Evolutionary conservation across 139 green algal species (phyloP).

Genomic region (Auxenochlorella pyrenoidosa): DNA sequence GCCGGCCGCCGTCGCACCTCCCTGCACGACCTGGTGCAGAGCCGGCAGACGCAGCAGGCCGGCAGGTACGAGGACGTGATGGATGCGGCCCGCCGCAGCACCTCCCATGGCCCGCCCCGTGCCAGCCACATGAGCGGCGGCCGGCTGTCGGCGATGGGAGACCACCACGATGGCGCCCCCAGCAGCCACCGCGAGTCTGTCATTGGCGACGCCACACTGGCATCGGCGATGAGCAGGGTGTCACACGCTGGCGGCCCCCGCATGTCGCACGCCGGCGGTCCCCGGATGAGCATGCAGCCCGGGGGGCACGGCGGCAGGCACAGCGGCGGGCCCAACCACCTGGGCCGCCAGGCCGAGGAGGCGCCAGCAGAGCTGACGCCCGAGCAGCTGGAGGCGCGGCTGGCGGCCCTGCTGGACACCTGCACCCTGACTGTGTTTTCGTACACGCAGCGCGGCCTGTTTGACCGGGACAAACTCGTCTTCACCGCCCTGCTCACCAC

Average conservation of each 20-base stretch:
- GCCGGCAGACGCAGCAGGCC: slow-evolving; percentile 12
- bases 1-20: background rate
- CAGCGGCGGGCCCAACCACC: background rate
- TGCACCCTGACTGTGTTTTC: slow-evolving; percentile 21
- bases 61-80: background rate
- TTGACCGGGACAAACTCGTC: slow-evolving; percentile 95
- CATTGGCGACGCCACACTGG: slow-evolving; percentile 5
- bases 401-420: slow-evolving; percentile 74
- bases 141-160: background rate
- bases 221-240: background rate
- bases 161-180: background rate
- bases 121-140: background rate
- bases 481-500: slow-evolving; percentile 88
- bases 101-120: background rate
- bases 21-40: slow-evolving; percentile 1
- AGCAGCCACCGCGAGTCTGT: background rate
- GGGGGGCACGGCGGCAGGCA: background rate
- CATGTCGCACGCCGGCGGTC: background rate
- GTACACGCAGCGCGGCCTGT: slow-evolving; percentile 76
- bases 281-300: background rate
- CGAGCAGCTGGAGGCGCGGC: slow-evolving; percentile 78
- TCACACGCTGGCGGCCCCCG: background rate
- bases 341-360: background rate
- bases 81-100: slow-evolving; percentile 9
- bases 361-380: slow-evolving; percentile 41